Percentiles rank a stretch among this genome's conserved stretches.
Evolutionary conservation across 2,329 filamentous ascomycete species (phyloP).

Genomic region (Fusarium robinianum): DNA sequence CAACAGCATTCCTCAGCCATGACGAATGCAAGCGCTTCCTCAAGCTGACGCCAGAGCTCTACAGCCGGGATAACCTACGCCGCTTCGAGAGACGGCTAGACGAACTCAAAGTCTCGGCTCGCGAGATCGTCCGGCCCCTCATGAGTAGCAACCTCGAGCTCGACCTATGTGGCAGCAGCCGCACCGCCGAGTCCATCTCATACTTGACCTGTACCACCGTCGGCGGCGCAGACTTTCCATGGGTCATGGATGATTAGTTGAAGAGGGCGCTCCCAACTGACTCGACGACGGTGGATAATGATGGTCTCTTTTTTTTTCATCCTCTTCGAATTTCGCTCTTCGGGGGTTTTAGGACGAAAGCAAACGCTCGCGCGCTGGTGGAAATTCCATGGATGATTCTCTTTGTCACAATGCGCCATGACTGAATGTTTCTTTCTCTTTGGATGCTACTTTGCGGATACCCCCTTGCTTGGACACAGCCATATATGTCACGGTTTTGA

Average conservation of each 20-base stretch:
- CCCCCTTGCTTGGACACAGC: slow-evolving; percentile 27
- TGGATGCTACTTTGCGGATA: slow-evolving; percentile 33
- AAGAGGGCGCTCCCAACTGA: slow-evolving; percentile 8
- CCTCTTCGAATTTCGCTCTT: slow-evolving; percentile 11
- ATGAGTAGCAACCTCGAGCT: slow-evolving; percentile 86
- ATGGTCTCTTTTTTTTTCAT: slow-evolving; percentile 1
- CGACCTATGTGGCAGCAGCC: slow-evolving; percentile 59
- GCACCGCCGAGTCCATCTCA: slow-evolving; percentile 49
- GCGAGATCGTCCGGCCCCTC: slow-evolving; percentile 80
- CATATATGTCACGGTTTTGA: too few species aligned
- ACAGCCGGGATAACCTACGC: slow-evolving; percentile 82
- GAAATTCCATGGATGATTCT: slow-evolving; percentile 28
- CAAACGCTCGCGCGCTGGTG: slow-evolving; percentile 16
- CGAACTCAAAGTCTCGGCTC: slow-evolving; percentile 82
- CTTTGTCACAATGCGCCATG: slow-evolving; percentile 19
- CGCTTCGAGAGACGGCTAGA: slow-evolving; percentile 86
- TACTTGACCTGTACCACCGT: slow-evolving; percentile 59
- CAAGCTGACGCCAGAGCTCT: slow-evolving; percentile 79
- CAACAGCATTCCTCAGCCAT: slow-evolving; percentile 71
- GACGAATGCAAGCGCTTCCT: slow-evolving; percentile 92
- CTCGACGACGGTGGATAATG: too few species aligned
- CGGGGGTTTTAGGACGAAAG: slow-evolving; percentile 5
- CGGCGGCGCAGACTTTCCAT: slow-evolving; percentile 55
- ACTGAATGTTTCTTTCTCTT: slow-evolving; percentile 26
- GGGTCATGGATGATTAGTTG: slow-evolving; percentile 47